These are phyloP conservation scores for Colletotrichum tofieldiae DNA, from an alignment of 2,329 filamentous ascomycete genomes.

Conservation along the genomic window DNA sequence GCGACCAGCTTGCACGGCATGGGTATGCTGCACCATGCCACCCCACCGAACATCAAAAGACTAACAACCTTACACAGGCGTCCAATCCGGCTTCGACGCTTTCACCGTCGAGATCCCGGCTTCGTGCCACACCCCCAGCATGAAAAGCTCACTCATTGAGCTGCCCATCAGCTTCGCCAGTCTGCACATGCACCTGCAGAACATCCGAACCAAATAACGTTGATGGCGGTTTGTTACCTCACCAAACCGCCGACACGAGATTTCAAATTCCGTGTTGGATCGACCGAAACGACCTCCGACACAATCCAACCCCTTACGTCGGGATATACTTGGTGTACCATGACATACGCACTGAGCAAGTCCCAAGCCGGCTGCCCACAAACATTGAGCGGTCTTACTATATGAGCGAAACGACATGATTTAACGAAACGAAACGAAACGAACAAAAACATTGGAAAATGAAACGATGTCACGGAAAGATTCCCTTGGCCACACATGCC, in stretches of 20 bases:
- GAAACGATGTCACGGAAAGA: conserved; percentile 26
- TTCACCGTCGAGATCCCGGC: conserved; percentile 34
- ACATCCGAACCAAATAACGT: conserved; percentile 40
- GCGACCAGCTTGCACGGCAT: conserved; percentile 35
- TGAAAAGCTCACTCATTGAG: conserved; percentile 29
- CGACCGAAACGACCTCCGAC: conserved; percentile 25
- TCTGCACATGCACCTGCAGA: conserved; percentile 39
- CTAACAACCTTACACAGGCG: not conserved
- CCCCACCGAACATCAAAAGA: not conserved
- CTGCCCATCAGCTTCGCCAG: conserved; percentile 40
- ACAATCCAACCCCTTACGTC: conserved; percentile 19
- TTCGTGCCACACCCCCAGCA: conserved; percentile 25
- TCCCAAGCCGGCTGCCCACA: conserved; percentile 10
- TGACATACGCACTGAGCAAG: conserved; percentile 22
- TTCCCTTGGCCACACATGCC: conserved; percentile 5
- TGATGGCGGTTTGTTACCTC: conserved; percentile 32
- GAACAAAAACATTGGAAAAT: conserved; percentile 23
- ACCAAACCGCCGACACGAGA: conserved; percentile 41
- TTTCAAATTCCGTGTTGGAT: conserved; percentile 34
- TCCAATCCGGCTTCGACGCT: conserved; percentile 28
- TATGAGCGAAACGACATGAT: conserved; percentile 20
- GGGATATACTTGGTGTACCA: conserved; percentile 33
- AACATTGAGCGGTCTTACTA: not conserved
- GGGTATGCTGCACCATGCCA: not conserved
- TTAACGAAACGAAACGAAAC: conserved; percentile 14